phyloP scores from a whole-genome alignment of 345 rosid species.

The Xanthoceras sorbifolium region DNA sequence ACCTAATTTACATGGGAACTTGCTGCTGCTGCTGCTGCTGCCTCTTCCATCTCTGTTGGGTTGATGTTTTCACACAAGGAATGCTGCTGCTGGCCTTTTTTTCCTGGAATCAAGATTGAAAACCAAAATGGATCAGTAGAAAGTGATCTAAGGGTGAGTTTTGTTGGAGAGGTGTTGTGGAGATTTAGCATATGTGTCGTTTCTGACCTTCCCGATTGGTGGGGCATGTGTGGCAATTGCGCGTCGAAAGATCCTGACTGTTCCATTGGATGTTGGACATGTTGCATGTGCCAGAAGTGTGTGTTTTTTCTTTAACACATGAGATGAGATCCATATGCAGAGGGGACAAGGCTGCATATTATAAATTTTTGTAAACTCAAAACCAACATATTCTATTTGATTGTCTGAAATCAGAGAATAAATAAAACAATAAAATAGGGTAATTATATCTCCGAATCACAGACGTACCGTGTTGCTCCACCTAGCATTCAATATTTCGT shows the following conservation, averaged over 20 bases:
- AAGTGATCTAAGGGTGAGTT: background rate
- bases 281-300: conserved; percentile 10
- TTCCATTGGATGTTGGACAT: conserved; percentile 5
- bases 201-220: background rate
- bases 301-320: background rate
- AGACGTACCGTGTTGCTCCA: conserved; percentile 3
- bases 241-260: background rate
- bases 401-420: conserved; percentile 12
- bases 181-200: background rate
- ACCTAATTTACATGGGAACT: background rate
- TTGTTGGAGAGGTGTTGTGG: no score
- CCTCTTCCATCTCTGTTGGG: background rate
- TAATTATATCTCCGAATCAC: background rate
- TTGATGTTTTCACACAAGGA: conserved; percentile 1
- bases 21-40: background rate
- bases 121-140: background rate
- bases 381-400: conserved; percentile 8
- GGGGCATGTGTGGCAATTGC: conserved; percentile 3
- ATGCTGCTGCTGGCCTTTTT: background rate
- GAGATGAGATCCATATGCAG: conserved; percentile 2
- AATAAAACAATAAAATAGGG: conserved; percentile 10
- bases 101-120: background rate
- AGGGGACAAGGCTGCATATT: conserved; percentile 1
- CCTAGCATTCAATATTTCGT: conserved; percentile 9
- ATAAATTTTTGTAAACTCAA: background rate